Base-by-base conservation (phyloP, 2,329 filamentous ascomycete genomes). In the Fusarium sp. region DNA sequence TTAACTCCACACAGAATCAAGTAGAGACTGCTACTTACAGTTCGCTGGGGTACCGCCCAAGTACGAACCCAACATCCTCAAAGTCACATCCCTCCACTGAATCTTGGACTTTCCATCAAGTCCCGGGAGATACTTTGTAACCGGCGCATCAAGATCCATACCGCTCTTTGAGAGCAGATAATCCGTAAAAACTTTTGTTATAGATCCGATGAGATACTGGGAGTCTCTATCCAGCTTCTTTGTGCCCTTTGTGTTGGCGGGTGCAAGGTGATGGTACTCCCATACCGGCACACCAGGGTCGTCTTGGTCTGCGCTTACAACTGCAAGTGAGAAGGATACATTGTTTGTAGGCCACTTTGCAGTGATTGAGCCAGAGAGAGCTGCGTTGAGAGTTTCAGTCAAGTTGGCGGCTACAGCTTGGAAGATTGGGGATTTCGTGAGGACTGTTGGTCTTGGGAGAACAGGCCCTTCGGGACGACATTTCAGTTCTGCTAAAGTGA, bases 141-240 rank as follows among this genome's bases (percentile, higher is more conserved):
- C 71, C 0, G 80, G 72, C 2, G 75, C 71, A 33, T 83, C 79
- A 1, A 82, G 35, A 35, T 82, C 67, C 6, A 84, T 56, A 1
- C 79, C 79, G 22, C 78, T 81, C 45, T 80, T 80, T 5, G 85
- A 58, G 22, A 85, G 54, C 2, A 84, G 28, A 18, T 83, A 78
- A 20, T 79, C 81, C 0, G 84, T 81, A 31, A 85, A 73, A 0
- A 83, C 77, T 24, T 85, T 85, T 0, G 80, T 80, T 11, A 85
- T 72, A 0, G 82, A 85, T 0, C 82, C 84, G 36, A 85, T 79
- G 7, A 85, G 75, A 44, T 84, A 85, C 70, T 85, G 82, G 1
- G 82, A 83, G 60, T 83, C 74, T 1, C 79, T 75, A 26, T 79
- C 68, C 1, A 83, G 42, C 2, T 75, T 14, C 31, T 77, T 75